A percentile compares a stretch with the other conserved stretches of the same genome.
Evolutionary conservation across 2,329 filamentous ascomycete species (phyloP).

Genomic region (Ophiocordyceps sinensis): DNA sequence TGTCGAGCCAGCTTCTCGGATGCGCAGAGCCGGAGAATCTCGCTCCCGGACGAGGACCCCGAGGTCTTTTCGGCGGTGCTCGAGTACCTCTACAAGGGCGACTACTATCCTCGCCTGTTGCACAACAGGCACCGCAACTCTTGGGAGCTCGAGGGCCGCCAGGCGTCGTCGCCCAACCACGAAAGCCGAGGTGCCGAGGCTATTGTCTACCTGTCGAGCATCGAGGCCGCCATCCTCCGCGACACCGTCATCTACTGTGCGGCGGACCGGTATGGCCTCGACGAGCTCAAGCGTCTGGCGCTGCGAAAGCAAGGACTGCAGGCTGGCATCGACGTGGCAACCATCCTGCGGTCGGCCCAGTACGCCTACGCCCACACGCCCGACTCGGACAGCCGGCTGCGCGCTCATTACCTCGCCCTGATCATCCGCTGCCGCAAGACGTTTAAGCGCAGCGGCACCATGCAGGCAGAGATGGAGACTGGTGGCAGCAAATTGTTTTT

Average conservation of each 20-base stretch:
- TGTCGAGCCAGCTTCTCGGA: conserved; percentile 62
- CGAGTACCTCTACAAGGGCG: conserved; percentile 94
- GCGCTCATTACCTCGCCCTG: conserved; percentile 92
- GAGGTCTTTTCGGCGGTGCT: conserved; percentile 88
- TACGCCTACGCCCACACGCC: conserved; percentile 94
- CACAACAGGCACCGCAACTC: conserved; percentile 75
- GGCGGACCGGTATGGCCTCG: conserved; percentile 78
- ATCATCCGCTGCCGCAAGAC: conserved; percentile 96
- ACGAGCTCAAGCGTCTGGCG: conserved; percentile 81
- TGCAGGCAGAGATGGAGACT: conserved; percentile 97
- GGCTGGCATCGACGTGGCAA: conserved; percentile 79
- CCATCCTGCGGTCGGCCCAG: conserved; percentile 81
- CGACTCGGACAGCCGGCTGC: conserved; percentile 79
- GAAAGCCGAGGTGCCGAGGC: conserved; percentile 28
- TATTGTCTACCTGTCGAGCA: conserved; percentile 53
- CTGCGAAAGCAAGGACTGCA: conserved; percentile 91
- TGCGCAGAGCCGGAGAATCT: conserved; percentile 63
- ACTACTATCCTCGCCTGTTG: conserved; percentile 83
- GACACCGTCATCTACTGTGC: conserved; percentile 93
- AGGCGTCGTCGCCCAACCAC: conserved; percentile 34
- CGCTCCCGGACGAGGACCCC: conserved; percentile 63
- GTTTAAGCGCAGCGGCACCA: conserved; percentile 95
- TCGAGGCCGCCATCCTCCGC: conserved; percentile 65
- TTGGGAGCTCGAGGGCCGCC: conserved; percentile 71
- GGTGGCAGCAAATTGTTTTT: conserved; percentile 88